phyloP scores from a whole-genome alignment of 768 basidiomycete genomes.

The Lentinula raphanica region DNA sequence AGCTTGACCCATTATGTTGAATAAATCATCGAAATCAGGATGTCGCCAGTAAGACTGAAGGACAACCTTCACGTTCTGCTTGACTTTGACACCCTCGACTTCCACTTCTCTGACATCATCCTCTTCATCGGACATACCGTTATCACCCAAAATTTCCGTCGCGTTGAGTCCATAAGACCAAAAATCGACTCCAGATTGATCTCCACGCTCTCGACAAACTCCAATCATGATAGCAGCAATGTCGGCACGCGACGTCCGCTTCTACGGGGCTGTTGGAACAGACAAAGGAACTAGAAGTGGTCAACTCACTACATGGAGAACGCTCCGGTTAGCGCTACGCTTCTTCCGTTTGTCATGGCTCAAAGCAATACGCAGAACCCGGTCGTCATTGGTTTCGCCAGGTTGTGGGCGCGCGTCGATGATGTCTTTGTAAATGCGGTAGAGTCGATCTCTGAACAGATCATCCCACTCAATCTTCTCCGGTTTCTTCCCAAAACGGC shows the following conservation, averaged over 20 bases:
- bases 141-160: not conserved
- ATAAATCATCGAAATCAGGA: not conserved
- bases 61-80: not conserved
- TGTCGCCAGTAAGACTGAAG: not conserved
- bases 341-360: not conserved
- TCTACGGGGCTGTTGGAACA: not conserved
- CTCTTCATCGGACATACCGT: not conserved
- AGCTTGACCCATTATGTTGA: not conserved
- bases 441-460: not conserved
- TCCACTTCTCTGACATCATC: not conserved
- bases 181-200: not conserved
- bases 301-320: not conserved
- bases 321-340: not conserved
- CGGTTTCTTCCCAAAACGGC: not conserved
- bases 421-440: not conserved
- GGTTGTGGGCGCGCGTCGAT: not conserved
- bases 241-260: not conserved
- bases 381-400: not conserved
- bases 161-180: not conserved
- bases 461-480: constrained; percentile 1
- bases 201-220: not conserved
- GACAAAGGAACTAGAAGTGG: not conserved
- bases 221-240: not conserved
- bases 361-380: not conserved
- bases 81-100: not conserved